phyloP scores from a whole-genome alignment of 352 stramenopile genomes.

The Pythium biforme region DNA sequence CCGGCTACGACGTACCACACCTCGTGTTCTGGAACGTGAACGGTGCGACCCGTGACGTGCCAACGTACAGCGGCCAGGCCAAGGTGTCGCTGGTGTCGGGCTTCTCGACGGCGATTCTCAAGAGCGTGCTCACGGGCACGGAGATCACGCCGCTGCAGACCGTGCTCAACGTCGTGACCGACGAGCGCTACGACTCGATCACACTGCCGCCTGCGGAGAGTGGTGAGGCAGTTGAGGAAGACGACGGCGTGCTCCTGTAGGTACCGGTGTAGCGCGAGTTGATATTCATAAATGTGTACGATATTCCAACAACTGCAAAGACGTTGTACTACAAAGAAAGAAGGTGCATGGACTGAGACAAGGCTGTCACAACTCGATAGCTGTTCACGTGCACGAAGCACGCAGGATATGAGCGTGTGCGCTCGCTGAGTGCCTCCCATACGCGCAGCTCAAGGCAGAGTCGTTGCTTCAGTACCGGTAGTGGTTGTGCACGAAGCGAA shows the following conservation, averaged over 20 bases:
- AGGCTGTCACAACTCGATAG: too few species aligned
- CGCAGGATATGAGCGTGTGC: too few species aligned
- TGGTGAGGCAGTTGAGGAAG: not conserved
- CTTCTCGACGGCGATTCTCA: conserved; percentile 48
- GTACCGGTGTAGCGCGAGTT: not conserved
- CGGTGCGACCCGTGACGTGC: conserved; percentile 34
- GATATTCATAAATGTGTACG: not conserved
- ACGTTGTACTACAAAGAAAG: too few species aligned
- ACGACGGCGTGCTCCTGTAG: conserved; percentile 14
- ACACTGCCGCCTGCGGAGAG: conserved; percentile 28
- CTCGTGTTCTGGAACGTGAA: conserved; percentile 82
- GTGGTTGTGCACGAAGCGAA: too few species aligned
- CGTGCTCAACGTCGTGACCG: conserved; percentile 32
- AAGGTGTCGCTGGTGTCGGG: conserved; percentile 53
- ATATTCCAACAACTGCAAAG: not conserved
- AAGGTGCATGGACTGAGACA: too few species aligned
- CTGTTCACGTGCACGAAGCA: too few species aligned
- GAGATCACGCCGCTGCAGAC: conserved; percentile 37
- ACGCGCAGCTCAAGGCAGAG: too few species aligned
- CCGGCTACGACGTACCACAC: conserved; percentile 46
- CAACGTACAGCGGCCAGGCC: conserved; percentile 29
- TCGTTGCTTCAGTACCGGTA: too few species aligned
- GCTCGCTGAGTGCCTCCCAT: too few species aligned
- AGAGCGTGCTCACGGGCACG: conserved; percentile 30
- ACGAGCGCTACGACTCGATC: conserved; percentile 47